phyloP scores from a whole-genome alignment of 78 protist species.

The Speleostelium caveatum region DNA sequence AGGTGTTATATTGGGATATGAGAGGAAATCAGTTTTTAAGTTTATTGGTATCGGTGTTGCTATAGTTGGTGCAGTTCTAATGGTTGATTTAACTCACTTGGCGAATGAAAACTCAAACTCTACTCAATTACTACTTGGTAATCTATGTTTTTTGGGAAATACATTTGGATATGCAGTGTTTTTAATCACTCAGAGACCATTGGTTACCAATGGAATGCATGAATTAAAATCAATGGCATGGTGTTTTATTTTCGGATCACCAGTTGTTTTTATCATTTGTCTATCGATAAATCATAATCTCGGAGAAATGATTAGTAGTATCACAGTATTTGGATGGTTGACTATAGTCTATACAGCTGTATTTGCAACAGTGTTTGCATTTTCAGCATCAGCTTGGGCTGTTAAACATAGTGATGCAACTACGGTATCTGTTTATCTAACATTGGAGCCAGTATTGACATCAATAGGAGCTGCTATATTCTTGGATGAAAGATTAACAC shows the following conservation, averaged over 20 bases:
- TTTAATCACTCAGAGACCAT: slow-evolving; percentile 43
- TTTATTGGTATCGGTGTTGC: slow-evolving; percentile 66
- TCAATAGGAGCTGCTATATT: slow-evolving; percentile 25
- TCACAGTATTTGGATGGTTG: slow-evolving; percentile 6
- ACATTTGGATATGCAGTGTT: slow-evolving; percentile 59
- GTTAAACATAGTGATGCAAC: slow-evolving; percentile 38
- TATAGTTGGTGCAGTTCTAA: slow-evolving; percentile 36
- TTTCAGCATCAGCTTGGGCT: slow-evolving; percentile 43
- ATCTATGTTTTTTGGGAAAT: slow-evolving; percentile 65
- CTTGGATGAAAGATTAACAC: slow-evolving; percentile 25
- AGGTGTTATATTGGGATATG: slow-evolving; percentile 31
- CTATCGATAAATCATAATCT: not conserved
- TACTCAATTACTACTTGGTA: slow-evolving; percentile 20
- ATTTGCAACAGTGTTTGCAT: slow-evolving; percentile 47
- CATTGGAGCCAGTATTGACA: slow-evolving; percentile 44
- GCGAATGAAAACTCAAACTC: not conserved
- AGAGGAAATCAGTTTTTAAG: slow-evolving; percentile 27
- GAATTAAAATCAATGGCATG: slow-evolving; percentile 44
- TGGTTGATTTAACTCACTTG: slow-evolving; percentile 63
- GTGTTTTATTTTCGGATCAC: slow-evolving; percentile 51
- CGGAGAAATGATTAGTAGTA: not conserved
- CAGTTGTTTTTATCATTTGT: not conserved
- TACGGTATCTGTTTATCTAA: slow-evolving; percentile 43
- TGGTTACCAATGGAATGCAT: slow-evolving; percentile 8
- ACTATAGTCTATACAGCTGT: slow-evolving; percentile 29